phyloP scores from a whole-genome alignment of 306 rosid species.

The Vigna nakashimae region DNA sequence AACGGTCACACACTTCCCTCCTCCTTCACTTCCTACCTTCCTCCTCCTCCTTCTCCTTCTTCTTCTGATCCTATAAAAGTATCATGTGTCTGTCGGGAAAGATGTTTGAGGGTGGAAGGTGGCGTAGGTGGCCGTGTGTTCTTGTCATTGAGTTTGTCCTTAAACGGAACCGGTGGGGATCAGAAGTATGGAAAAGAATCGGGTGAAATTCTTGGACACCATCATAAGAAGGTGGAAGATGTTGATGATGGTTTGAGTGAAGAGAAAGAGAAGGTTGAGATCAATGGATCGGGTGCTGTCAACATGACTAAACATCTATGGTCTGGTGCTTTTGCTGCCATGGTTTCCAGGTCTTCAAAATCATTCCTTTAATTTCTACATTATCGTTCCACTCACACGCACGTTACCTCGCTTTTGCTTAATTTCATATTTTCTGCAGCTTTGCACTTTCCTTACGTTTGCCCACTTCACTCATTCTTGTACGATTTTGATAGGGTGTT shows the following conservation, averaged over 20 bases:
- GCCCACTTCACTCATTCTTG: not conserved
- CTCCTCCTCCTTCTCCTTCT: conserved; percentile 36
- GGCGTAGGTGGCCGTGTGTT: conserved; percentile 47
- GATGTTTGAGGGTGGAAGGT: conserved; percentile 35
- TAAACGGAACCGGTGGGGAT: conserved; percentile 55
- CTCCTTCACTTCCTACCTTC: conserved; percentile 52
- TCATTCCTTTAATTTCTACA: not conserved
- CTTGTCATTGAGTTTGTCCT: conserved; percentile 77
- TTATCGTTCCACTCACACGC: not conserved
- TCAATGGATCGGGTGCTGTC: conserved; percentile 66
- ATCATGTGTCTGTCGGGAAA: conserved; percentile 43
- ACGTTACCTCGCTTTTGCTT: not conserved
- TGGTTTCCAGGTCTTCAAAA: conserved; percentile 83
- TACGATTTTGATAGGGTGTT: not conserved
- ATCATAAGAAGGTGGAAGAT: conserved; percentile 49
- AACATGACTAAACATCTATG: conserved; percentile 87
- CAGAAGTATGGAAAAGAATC: conserved; percentile 61
- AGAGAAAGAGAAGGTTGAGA: conserved; percentile 48
- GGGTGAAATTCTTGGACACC: conserved; percentile 50
- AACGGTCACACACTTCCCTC: conserved; percentile 60
- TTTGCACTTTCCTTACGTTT: not conserved
- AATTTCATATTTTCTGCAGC: not conserved
- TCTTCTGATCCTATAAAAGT: conserved; percentile 29
- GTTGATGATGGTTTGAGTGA: conserved; percentile 26
- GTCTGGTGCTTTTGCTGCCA: conserved; percentile 94